Evolutionary conservation across 2,329 filamentous ascomycete genomes (phyloP), one percentile per base, ranked within the genome.

Genomic region (Aspergillus sp.): DNA sequence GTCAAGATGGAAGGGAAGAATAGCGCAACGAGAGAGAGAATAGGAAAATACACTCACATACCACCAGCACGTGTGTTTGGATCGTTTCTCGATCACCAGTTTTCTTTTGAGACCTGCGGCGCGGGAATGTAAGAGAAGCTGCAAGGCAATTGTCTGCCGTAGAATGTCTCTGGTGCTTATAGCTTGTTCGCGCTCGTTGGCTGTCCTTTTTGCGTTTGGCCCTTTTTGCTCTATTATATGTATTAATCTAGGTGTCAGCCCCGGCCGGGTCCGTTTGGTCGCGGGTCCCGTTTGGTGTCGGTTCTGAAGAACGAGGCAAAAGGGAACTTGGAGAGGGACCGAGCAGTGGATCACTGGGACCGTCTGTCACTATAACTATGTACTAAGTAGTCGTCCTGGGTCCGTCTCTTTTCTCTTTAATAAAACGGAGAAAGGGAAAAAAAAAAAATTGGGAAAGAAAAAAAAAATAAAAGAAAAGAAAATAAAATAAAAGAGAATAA

Each of bases 61-160:
- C 64, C 64, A 67, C 64, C 64, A 47, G 59, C 65, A 67, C 65
- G 65, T 67, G 65, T 65, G 25, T 58, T 49, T 53, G 47, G 51
- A 42, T 30, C 42, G 19, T 54, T 55, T 49, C 49, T 55, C 21
- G 39, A 62, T 58, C 59, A 61, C 53, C 50, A 54, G 51, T 62
- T 58, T 58, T 61, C 48, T 57, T 53, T 54, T 59, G 61, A 64
- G 57, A 63, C 59, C 62, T 64, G 62, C 61, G 63, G 65, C 62
- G 61, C 59, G 55, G 58, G 63, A 64, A 63, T 59, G 62, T 62
- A 62, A 62, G 58, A 65, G 61, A 60, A 59, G 57, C 64, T 66
- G 66, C 66, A 68, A 68, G 64, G 64, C 63, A 66, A 63, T 60
- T 59, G 50, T 53, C 59, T 54, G 62, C 51, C 44, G 58, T 51